Base-by-base conservation (phyloP, 2,329 filamentous ascomycete genomes). In the Aphanoascus verrucosus region DNA sequence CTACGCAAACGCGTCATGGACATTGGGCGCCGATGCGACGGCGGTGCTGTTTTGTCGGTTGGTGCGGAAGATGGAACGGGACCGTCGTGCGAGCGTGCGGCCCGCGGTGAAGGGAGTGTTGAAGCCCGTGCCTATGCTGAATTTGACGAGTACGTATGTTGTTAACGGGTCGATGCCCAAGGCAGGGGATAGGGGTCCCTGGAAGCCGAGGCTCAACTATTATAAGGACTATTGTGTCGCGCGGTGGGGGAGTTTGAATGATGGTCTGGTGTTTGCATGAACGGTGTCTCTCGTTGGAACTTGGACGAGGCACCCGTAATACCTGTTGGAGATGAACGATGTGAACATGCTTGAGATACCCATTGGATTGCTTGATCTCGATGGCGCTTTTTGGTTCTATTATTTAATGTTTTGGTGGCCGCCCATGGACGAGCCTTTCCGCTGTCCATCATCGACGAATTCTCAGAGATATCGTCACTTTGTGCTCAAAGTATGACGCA, bases 1-100 rank as follows among this genome's bases (percentile, higher is more conserved):
- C 0, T 74, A 73, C 54, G 68, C 70, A 3, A 71, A 72, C 51
- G 69, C 69, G 2, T 69, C 69, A 4, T 74, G 72, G 72, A 74
- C 72, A 0, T 61, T 74, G 4, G 72, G 72, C 6, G 69, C 71
- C 1, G 72, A 74, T 55, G 68, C 71, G 2, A 70, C 71, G 1
- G 69, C 70, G 3, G 63, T 65, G 2, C 64, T 72, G n/a, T 58
- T 71, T 49, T 62, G 61, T 17, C 66, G 71, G 1, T 53, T 73
- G 28, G 51, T 74, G 12, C 63, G 65, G 52, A 57, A 61, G 2
- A 55, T 72, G 55, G 60, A 66, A 35, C 53, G 53, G n/a, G 59
- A 59, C 0, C 61, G 65, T 40, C 50, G 59, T 8, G 40, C 60
- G 12, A 62, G 62, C 2, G 67, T 60, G 2, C 60, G 63, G 9